Evolutionary conservation across 345 rosid genomes (phyloP).

Genomic region (Balakata baccata): DNA sequence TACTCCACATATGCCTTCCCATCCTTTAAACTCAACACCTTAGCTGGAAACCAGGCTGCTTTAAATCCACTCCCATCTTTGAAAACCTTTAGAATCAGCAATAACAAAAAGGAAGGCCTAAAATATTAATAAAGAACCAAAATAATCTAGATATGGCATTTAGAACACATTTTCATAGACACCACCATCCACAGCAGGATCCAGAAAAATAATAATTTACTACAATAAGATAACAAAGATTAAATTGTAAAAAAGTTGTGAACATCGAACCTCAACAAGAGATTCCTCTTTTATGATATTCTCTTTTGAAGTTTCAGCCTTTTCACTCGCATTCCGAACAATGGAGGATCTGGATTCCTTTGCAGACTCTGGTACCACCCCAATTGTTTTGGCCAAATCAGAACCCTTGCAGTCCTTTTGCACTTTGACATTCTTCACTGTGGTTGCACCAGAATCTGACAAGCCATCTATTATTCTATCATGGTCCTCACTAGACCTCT

Average conservation of each 20-base stretch:
- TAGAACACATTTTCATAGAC: not conserved
- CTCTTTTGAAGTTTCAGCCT: conserved; percentile 34
- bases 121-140: not conserved
- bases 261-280: conserved; percentile 63
- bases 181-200: not conserved
- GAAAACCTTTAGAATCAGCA: conserved; percentile 50
- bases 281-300: conserved; percentile 64
- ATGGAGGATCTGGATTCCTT: conserved; percentile 35
- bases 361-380: conserved; percentile 43
- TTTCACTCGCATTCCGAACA: conserved; percentile 37
- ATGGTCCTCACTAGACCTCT: conserved; percentile 38
- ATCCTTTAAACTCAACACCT: conserved; percentile 61
- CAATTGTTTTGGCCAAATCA: conserved; percentile 38
- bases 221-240: not conserved
- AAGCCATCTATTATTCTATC: conserved; percentile 39
- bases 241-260: not conserved
- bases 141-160: not conserved
- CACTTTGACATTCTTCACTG: conserved; percentile 45
- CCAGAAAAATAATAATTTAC: not conserved
- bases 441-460: conserved; percentile 32
- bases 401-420: conserved; percentile 42
- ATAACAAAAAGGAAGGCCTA: not conserved
- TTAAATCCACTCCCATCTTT: conserved; percentile 62
- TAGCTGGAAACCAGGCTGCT: conserved; percentile 82
- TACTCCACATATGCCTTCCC: conserved; percentile 76